Conservation (phyloP, 2,329 filamentous ascomycete genomes). For the Nemania sp. region DNA sequence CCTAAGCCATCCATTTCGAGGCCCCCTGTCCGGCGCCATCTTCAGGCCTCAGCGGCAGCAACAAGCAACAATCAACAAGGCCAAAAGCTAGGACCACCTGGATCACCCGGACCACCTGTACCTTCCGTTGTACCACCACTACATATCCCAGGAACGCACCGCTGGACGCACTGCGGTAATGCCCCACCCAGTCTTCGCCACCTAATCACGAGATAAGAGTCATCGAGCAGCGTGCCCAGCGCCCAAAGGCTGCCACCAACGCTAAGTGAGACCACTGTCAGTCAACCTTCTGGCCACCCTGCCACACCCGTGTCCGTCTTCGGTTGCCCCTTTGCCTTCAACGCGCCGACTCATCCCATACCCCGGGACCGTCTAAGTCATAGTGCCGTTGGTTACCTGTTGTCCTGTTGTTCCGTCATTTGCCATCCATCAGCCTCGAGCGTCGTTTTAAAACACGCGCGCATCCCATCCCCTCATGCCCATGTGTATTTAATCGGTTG, state of each 20-base stretch:
- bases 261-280: slow-evolving; percentile 41
- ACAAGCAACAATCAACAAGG: slow-evolving; percentile 9
- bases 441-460: slow-evolving; percentile 44
- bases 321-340: slow-evolving; percentile 42
- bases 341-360: slow-evolving; percentile 44
- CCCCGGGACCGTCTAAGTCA: slow-evolving; percentile 33
- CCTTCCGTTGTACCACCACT: slow-evolving; percentile 31
- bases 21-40: slow-evolving; percentile 35
- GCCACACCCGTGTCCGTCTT: slow-evolving; percentile 43
- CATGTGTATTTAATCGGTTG: slow-evolving; percentile 42
- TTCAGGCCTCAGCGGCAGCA: slow-evolving; percentile 41
- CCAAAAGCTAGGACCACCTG: slow-evolving; percentile 40
- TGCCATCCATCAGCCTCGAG: slow-evolving; percentile 39
- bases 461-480: slow-evolving; percentile 39
- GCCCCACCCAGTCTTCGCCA: slow-evolving; percentile 52
- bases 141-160: slow-evolving; percentile 31
- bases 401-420: slow-evolving; percentile 43
- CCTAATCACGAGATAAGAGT: slow-evolving; percentile 51
- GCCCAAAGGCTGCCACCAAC: slow-evolving; percentile 43
- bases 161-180: slow-evolving; percentile 41
- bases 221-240: slow-evolving; percentile 49
- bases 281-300: slow-evolving; percentile 45
- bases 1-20: slow-evolving; percentile 32
- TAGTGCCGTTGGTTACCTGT: slow-evolving; percentile 37
- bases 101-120: neutral